Conservation (phyloP, 2,329 filamentous ascomycete genomes). For the Cadophora malorum region DNA sequence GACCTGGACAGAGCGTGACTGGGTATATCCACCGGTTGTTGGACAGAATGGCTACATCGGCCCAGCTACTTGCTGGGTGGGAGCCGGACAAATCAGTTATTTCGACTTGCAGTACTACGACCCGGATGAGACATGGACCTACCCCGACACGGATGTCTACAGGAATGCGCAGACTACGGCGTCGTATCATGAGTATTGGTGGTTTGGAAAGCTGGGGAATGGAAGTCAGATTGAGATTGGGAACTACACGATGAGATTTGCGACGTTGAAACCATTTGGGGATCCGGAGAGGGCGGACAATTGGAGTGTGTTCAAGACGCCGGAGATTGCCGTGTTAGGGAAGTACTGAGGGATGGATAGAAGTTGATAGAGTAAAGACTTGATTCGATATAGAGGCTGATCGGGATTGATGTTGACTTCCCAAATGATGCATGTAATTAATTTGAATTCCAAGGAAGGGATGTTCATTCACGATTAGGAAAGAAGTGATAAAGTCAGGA, state of each 20-base stretch:
- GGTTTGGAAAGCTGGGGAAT: constrained; percentile 21
- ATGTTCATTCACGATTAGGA: neutral
- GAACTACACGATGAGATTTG: constrained; percentile 18
- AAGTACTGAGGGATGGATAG: constrained; percentile 11
- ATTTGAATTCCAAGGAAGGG: neutral
- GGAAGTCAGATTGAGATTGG: constrained; percentile 17
- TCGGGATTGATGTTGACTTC: no score
- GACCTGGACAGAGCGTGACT: constrained; percentile 10
- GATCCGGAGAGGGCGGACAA: neutral
- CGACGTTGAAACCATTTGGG: constrained; percentile 17
- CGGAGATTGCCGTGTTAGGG: constrained; percentile 13
- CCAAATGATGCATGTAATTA: neutral
- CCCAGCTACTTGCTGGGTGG: constrained; percentile 2
- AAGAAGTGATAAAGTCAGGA: neutral
- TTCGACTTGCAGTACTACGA: neutral
- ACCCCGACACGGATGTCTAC: constrained; percentile 1
- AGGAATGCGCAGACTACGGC: constrained; percentile 10
- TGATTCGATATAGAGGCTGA: no score
- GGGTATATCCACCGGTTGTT: constrained; percentile 4
- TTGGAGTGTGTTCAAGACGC: constrained; percentile 18
- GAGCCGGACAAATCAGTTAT: neutral
- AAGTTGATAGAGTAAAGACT: neutral
- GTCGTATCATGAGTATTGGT: constrained; percentile 18
- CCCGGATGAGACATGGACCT: constrained; percentile 12
- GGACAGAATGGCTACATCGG: constrained; percentile 13